Conservation (phyloP, 768 basidiomycete genomes). For the Mycena filopes region DNA sequence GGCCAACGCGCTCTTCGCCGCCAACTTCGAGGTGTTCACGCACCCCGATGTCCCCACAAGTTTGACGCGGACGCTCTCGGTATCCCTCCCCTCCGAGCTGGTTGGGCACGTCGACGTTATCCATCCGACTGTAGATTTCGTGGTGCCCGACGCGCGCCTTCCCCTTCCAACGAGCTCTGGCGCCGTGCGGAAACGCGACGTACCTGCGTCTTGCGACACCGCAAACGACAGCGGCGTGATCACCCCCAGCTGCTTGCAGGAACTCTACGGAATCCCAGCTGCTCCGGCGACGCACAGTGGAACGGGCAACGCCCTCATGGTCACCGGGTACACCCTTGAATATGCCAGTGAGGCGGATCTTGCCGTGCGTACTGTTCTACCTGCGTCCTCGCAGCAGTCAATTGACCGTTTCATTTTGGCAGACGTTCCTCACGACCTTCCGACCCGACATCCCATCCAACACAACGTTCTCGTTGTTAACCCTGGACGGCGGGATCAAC, state of each 20-base stretch:
- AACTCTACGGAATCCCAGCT: slow-evolving; percentile 1
- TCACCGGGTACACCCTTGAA: no score
- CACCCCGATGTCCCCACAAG: not conserved
- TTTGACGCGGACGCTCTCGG: slow-evolving; percentile 4
- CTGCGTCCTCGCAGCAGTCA: no score
- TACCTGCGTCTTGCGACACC: slow-evolving; percentile 9
- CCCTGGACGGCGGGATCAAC: not conserved
- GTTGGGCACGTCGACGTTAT: slow-evolving; percentile 9
- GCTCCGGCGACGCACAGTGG: not conserved
- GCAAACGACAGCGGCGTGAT: not conserved
- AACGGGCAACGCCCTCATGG: no score
- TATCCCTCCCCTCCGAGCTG: slow-evolving; percentile 5
- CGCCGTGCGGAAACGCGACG: no score
- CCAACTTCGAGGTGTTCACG: slow-evolving; percentile 6
- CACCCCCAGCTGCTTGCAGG: slow-evolving; percentile 3
- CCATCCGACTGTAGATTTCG: not conserved
- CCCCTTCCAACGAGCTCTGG: no score
- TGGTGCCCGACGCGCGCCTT: not conserved
- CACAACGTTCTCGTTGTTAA: not conserved
- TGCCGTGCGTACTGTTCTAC: no score
- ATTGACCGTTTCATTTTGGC: no score
- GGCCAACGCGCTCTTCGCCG: slow-evolving; percentile 10
- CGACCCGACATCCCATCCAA: not conserved
- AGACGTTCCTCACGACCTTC: not conserved
- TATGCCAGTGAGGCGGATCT: no score